These are phyloP conservation scores for Ceratocystis ficicola DNA, from an alignment of 2,329 filamentous ascomycete genomes.

Conservation along the genomic window DNA sequence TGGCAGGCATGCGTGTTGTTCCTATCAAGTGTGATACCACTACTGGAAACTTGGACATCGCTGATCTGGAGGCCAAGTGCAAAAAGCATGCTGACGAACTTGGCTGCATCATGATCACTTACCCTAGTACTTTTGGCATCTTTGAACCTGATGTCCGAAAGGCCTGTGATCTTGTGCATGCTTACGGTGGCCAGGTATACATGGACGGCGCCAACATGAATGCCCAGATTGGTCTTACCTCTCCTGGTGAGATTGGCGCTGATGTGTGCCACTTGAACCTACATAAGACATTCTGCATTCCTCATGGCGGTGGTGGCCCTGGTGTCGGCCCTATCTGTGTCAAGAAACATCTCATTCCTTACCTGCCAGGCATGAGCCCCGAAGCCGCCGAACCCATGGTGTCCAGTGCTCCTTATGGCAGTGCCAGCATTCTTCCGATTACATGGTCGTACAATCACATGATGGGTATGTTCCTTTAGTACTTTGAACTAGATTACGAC, in stretches of 20 bases:
- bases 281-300: conserved; percentile 98
- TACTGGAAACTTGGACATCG: conserved; percentile 82
- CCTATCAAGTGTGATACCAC: conserved; percentile 78
- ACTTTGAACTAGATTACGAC: not conserved
- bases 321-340: conserved; percentile 92
- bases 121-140: conserved; percentile 87
- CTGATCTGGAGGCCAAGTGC: conserved; percentile 76
- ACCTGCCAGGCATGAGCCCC: conserved; percentile 49
- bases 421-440: conserved; percentile 84
- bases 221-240: conserved; percentile 89
- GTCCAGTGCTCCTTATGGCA: conserved; percentile 73
- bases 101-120: conserved; percentile 92
- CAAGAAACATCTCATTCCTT: conserved; percentile 63
- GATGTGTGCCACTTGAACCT: conserved; percentile 96
- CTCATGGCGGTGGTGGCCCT: conserved; percentile 85
- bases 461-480: conserved; percentile 50
- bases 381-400: conserved; percentile 44
- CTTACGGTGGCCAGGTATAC: conserved; percentile 85
- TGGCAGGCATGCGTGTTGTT: conserved; percentile 91
- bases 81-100: conserved; percentile 76
- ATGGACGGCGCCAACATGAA: conserved; percentile 99
- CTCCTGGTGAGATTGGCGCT: conserved; percentile 85
- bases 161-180: conserved; percentile 73
- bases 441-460: conserved; percentile 91
- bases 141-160: conserved; percentile 84